phyloP scores from a whole-genome alignment of 768 basidiomycete genomes.

The Panellus pusillus region DNA sequence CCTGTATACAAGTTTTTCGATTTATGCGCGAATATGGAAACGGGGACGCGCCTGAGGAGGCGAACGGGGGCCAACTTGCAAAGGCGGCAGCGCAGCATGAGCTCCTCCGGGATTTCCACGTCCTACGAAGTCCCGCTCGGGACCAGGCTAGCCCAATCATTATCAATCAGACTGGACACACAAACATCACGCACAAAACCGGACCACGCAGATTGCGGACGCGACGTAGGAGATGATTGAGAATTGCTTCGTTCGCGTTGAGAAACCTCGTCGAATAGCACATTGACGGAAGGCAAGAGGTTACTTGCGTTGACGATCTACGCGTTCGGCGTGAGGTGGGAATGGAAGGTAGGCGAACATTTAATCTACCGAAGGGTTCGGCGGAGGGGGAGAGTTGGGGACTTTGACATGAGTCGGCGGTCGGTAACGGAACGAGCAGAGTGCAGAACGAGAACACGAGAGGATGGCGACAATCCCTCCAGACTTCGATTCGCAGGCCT shows the following conservation, averaged over 20 bases:
- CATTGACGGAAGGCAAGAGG: conserved; percentile 18
- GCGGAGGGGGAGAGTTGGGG: conserved; percentile 5
- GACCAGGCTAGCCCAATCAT: conserved; percentile 6
- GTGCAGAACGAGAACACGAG: not conserved
- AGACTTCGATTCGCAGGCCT: not conserved
- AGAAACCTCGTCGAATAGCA: conserved; percentile 13
- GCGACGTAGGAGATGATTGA: conserved; percentile 6
- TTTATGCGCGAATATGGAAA: not conserved
- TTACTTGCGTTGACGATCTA: conserved; percentile 20
- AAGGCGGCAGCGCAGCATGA: conserved; percentile 3
- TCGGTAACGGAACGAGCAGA: not conserved
- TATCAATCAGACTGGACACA: not conserved
- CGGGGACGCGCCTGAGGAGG: conserved; percentile 3
- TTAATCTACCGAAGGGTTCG: conserved; percentile 12
- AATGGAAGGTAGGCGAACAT: not conserved
- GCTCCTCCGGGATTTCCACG: not conserved
- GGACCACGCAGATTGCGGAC: conserved; percentile 13
- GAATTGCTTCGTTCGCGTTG: conserved; percentile 10
- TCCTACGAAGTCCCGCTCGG: conserved; percentile 1
- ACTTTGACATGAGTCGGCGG: conserved; percentile 2
- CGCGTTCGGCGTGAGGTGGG: conserved; percentile 5
- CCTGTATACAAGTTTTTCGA: not conserved
- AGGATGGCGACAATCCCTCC: not conserved
- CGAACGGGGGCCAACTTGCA: conserved; percentile 4
- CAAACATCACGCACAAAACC: conserved; percentile 10